Percentiles rank a stretch among this genome's conserved stretches.
Conservation (phyloP, 805 yeast genomes). For the Yarrowia bubula region DNA sequence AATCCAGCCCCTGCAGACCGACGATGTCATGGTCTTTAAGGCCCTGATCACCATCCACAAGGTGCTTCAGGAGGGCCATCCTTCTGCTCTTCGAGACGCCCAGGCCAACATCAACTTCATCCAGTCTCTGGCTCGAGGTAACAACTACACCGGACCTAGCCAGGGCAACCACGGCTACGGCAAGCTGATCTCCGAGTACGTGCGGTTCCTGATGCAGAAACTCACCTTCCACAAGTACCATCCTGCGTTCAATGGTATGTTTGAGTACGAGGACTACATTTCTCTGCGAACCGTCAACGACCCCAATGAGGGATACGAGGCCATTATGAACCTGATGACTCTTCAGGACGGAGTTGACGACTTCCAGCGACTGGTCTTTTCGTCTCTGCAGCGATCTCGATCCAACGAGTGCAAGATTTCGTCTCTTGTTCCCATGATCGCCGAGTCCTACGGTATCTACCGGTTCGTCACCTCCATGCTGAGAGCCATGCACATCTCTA, state of each 20-base stretch:
- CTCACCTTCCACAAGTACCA: constrained; percentile 80
- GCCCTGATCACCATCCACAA: constrained; percentile 83
- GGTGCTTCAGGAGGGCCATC: constrained; percentile 97
- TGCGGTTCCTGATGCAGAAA: constrained; percentile 64
- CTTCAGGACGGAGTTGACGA: constrained; percentile 82
- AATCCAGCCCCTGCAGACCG: constrained; percentile 72
- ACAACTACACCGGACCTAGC: background rate
- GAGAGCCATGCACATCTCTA: constrained; percentile 75
- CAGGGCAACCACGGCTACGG: constrained; percentile 49
- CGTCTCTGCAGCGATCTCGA: constrained; percentile 60
- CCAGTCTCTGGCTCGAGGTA: constrained; percentile 58
- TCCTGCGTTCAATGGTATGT: constrained; percentile 89
- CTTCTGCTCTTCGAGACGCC: constrained; percentile 75
- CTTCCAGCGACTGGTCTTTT: constrained; percentile 71
- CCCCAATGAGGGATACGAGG: constrained; percentile 93
- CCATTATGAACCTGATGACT: constrained; percentile 78
- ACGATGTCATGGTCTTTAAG: constrained; percentile 82
- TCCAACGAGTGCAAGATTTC: constrained; percentile 73
- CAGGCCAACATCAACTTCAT: constrained; percentile 76
- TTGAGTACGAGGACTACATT: constrained; percentile 93
- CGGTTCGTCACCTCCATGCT: constrained; percentile 87
- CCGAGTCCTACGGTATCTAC: constrained; percentile 90
- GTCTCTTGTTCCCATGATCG: constrained; percentile 83
- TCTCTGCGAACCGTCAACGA: constrained; percentile 84
- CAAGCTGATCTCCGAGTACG: constrained; percentile 73